A percentile compares a stretch with the other conserved stretches of the same genome.
These are phyloP conservation scores for Pyrenophora graminea DNA, from an alignment of 2,329 filamentous ascomycete genomes.

Conservation along the genomic window DNA sequence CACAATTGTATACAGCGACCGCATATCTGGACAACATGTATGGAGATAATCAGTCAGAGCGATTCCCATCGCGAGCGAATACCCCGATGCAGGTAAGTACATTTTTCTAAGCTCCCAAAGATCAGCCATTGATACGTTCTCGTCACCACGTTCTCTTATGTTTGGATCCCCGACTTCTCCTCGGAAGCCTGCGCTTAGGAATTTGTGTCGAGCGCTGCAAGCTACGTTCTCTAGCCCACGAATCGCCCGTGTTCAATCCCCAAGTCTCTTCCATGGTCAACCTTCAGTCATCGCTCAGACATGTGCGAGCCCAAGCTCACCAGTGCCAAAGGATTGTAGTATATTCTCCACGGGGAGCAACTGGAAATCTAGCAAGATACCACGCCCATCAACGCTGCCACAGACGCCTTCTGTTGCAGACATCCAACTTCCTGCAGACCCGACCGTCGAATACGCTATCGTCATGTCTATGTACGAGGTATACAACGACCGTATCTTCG, in stretches of 20 bases:
- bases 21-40: conserved; percentile 80
- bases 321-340: conserved; percentile 56
- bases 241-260: not conserved
- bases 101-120: too few relatives aligned
- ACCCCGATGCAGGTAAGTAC: conserved; percentile 53
- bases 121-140: too few relatives aligned
- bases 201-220: too few relatives aligned
- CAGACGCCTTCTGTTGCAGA: conserved; percentile 74
- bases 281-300: too few relatives aligned
- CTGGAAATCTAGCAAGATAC: conserved; percentile 60
- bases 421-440: conserved; percentile 68
- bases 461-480: conserved; percentile 98
- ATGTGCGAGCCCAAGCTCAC: conserved; percentile 21
- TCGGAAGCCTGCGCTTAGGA: too few relatives aligned
- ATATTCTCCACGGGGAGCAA: conserved; percentile 62
- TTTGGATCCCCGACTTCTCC: too few relatives aligned
- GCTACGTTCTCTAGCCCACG: too few relatives aligned
- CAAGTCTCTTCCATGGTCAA: conserved; percentile 30
- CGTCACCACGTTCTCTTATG: too few relatives aligned
- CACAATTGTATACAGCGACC: conserved; percentile 72
- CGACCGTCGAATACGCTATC: conserved; percentile 78
- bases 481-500: conserved; percentile 97
- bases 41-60: conserved; percentile 66
- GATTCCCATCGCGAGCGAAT: conserved; percentile 49
- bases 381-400: conserved; percentile 72